A percentile compares a stretch with the other conserved stretches of the same genome.
phyloP scores from a whole-genome alignment of 768 basidiomycete genomes.

The Hypholoma fasciculare region DNA sequence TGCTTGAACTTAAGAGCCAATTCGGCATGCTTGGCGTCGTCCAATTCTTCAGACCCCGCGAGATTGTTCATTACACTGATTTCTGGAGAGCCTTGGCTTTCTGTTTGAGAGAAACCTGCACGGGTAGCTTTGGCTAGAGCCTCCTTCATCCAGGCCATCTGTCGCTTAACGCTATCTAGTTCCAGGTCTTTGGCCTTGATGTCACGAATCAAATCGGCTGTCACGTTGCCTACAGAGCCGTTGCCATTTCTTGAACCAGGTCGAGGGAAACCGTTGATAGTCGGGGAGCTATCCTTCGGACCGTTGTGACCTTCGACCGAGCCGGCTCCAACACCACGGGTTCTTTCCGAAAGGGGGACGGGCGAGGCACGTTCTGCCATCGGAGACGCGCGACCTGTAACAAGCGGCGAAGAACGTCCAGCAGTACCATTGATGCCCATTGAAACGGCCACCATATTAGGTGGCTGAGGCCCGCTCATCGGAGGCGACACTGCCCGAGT shows the following conservation, averaged over 20 bases:
- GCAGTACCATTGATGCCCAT: conserved; percentile 49
- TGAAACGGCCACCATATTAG: conserved; percentile 56
- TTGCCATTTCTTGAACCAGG: conserved; percentile 40
- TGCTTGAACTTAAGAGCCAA: conserved; percentile 84
- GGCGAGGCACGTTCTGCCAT: conserved; percentile 37
- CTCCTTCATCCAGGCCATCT: conserved; percentile 85
- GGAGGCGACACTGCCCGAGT: conserved; percentile 66
- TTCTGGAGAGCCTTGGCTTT: conserved; percentile 45
- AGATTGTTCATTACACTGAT: conserved; percentile 27
- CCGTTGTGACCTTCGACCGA: conserved; percentile 40
- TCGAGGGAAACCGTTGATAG: conserved; percentile 48
- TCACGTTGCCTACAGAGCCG: conserved; percentile 66
- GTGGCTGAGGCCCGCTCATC: conserved; percentile 32
- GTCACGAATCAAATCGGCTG: conserved; percentile 77
- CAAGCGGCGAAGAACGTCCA: conserved; percentile 34
- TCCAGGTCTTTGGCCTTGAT: conserved; percentile 83
- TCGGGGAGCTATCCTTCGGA: conserved; percentile 42
- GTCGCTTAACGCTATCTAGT: conserved; percentile 71
- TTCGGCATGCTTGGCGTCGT: conserved; percentile 57
- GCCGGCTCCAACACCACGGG: not conserved
- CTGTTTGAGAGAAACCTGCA: conserved; percentile 73
- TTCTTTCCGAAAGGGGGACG: conserved; percentile 26
- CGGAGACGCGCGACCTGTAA: conserved; percentile 34
- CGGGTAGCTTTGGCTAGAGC: conserved; percentile 74
- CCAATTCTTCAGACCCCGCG: conserved; percentile 38